Base-by-base conservation (phyloP, 805 yeast species). In the Saturnispora dispora region DNA sequence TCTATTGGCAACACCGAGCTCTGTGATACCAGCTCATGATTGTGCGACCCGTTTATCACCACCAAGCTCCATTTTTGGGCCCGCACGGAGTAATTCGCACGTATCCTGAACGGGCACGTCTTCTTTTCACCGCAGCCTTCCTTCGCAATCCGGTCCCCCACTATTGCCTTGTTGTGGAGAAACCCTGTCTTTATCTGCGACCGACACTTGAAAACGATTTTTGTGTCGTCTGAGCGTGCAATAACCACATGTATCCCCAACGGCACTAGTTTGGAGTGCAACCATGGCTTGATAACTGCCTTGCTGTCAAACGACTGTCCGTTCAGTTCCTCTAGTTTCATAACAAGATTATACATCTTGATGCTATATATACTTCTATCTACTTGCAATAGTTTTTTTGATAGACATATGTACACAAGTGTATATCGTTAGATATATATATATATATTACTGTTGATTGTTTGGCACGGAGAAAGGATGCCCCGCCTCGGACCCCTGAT, bases 151-250 rank as follows among this genome's bases (percentile, higher is more conserved):
- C 41, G 22, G 23, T 8, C 4, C 18, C 8, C 17, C 18, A 7
- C 13, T 18, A 25, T 36, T 35, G 28, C 46, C 40, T 15, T 32
- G 41, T 35, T 13, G 37, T 30, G 15, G 13, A 30, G 5, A 30
- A 11, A 18, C 22, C 18, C 22, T 28, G 35, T 15, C 13, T 17
- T 18, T 5, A 36, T 5, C 13, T 20, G 28, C n/a, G 75, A 71
- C 56, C 78, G 80, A 60, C 87, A 81, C 58, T 78, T 77, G 66
- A 81, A 81, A 17, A 81, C 78, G 18, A 81, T 79, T 62, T 81
- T 81, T 43, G 75, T 67, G 46, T 71, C 74, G 63, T 81, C 87
- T 3, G 82, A 77, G 30, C 87, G 65, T 65, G 79, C 85, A 51
- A 81, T 81, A 15, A 79, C 85, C 11, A 81, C 70, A 50, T 72